Base-by-base conservation (phyloP, 2,329 filamentous ascomycete genomes). In the Aspergillus versicolor region DNA sequence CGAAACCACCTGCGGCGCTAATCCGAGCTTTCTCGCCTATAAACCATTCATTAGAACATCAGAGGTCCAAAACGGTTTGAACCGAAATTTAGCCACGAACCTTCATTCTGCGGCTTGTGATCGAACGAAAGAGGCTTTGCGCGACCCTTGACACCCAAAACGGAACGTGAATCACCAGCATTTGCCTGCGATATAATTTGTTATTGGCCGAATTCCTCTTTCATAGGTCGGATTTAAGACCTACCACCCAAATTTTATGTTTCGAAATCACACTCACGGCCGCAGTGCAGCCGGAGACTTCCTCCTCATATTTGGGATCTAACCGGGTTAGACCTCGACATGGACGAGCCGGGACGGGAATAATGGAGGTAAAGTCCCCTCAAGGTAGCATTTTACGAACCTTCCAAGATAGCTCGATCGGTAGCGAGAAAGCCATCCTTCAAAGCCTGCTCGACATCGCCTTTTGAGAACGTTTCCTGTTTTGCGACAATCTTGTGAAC, bases 121-220 rank as follows among this genome's bases (percentile, higher is more conserved):
- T 99, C 94, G 73, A 96, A 96, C n/a, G 94, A 99, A 59, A 99
- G 83, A 52, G 94, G 94, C 81, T 97, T 99, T 65, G 94, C 94
- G 69, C 94, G 86, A 64, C 94, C 94, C 81, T 97, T 99, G 70
- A 99, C 91, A 68, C 94, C 94, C 64, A 99, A 79, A 24, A 99
- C 94, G 71, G 89, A 91, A 81, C 94, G 87, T 62, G 94, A 99
- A 76, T 99, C 94, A 72, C 94, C 94, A 62, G 94, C 91, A 74
- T 99, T 99, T 70, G 91, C 94, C 94, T 99, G 37, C 17, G 19
- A 66, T 37, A 53, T 37, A 53, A 12, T 56, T 30, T 54, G 53
- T 61, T 53, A 70, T 72, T 60, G 70, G 68, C 54, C 62, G 17
- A 58, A 50, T 54, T 17, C 22, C 9, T 34, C 12, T 32, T 17